These are phyloP conservation scores for Eremochloa ophiuroides DNA, from an alignment of 176 grass and related monocot genomes.

Conservation along the genomic window DNA sequence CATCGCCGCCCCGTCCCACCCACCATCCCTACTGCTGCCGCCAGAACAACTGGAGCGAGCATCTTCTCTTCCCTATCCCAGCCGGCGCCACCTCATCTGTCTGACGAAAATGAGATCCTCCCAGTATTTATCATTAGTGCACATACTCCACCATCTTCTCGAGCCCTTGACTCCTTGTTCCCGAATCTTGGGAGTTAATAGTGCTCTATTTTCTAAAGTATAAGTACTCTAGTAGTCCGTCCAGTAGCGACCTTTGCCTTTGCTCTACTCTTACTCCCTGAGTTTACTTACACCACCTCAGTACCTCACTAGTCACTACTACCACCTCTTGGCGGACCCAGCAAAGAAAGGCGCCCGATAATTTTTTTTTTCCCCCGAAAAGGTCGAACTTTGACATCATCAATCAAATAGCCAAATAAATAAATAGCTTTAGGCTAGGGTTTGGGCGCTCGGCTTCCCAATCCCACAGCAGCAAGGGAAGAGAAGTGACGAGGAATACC, in stretches of 20 bases:
- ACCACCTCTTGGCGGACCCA: not conserved
- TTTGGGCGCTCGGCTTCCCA: not conserved
- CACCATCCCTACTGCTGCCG: too few species aligned
- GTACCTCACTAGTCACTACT: not conserved
- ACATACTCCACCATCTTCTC: not conserved
- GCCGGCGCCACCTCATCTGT: not conserved
- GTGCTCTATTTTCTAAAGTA: not conserved
- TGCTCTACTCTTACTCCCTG: not conserved
- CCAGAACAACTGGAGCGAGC: too few species aligned
- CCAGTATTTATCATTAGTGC: not conserved
- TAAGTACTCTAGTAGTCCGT: too few species aligned
- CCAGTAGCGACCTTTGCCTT: not conserved
- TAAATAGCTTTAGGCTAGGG: not conserved
- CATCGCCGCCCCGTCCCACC: too few species aligned
- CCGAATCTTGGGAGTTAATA: not conserved
- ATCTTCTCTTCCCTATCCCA: not conserved
- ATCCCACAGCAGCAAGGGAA: not conserved
- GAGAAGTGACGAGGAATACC: not conserved
- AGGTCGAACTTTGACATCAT: not conserved
- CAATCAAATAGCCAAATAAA: not conserved
- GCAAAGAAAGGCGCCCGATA: not conserved
- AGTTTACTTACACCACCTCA: not conserved
- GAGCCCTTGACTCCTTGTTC: not conserved
- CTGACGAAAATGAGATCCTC: not conserved
- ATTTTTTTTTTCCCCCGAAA: not conserved